Evolutionary conservation across 2,329 filamentous ascomycete genomes (phyloP).

Genomic region (Akanthomyces muscarius): DNA sequence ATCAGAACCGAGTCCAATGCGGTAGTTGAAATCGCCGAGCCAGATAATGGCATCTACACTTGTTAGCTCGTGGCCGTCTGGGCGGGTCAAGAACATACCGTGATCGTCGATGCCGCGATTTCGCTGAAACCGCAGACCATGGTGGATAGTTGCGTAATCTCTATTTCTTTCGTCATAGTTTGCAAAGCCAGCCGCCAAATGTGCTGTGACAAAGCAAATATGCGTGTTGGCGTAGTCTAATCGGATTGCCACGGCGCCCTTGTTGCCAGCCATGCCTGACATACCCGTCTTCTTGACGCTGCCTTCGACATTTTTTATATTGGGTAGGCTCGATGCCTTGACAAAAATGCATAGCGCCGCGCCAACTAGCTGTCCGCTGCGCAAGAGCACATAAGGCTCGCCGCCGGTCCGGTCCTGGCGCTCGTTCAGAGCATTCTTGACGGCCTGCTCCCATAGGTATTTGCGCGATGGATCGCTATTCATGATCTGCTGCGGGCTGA

Average conservation of each 20-base stretch:
- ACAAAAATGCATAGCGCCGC: constrained; percentile 91
- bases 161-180: constrained; percentile 96
- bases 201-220: constrained; percentile 92
- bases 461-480: constrained; percentile 88
- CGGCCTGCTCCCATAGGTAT: constrained; percentile 79
- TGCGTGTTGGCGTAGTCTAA: constrained; percentile 92
- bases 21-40: constrained; percentile 98
- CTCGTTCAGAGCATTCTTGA: constrained; percentile 71
- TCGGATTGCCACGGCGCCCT: constrained; percentile 92
- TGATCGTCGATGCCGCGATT: constrained; percentile 91
- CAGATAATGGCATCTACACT: constrained; percentile 70
- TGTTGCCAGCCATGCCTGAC: constrained; percentile 97
- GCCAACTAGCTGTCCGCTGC: constrained; percentile 91
- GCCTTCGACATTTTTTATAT: constrained; percentile 96
- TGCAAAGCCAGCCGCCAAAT: constrained; percentile 90
- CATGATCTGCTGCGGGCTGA: constrained; percentile 98
- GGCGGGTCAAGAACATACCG: constrained; percentile 41
- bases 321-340: constrained; percentile 67
- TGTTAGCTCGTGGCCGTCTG: constrained; percentile 22
- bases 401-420: constrained; percentile 61
- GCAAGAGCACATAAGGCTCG: constrained; percentile 81
- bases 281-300: constrained; percentile 91
- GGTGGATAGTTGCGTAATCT: constrained; percentile 85
- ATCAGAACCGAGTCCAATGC: constrained; percentile 80
- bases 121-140: constrained; percentile 83